Evolutionary conservation across 257 asterid genomes (phyloP), one percentile per base, ranked within the genome.

Genomic region (Salvia rosmarinus): DNA sequence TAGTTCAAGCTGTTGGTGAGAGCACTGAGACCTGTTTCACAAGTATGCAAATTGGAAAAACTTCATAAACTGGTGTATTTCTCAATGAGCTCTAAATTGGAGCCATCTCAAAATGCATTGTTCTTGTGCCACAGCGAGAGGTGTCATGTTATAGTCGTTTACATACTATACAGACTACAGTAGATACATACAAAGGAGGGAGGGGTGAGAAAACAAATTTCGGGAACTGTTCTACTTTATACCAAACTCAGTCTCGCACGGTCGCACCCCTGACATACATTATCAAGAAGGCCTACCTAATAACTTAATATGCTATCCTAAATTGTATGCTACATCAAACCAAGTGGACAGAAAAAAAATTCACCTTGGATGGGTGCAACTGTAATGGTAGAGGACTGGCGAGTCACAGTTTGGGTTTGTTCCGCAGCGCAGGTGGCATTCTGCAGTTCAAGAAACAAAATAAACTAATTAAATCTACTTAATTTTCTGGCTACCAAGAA

Each of bases 341-440:
- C 30, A 32, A 71, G 72, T 60, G 21, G 11, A 66, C 28, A 40
- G 25, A 71, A 70, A 77, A 67, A 23, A 16, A 40, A 11, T 37
- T 44, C 75, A 90, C 98, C 96, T 85, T 87, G 95, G 56, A 77
- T 75, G 64, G 96, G 98, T 11, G 96, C 96, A 76, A 92, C 90
- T 21, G 96, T 90, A 71, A 92, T 86, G 56, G 96, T 92, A 19
- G 98, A 92, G 30, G 96, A 86, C 76, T 90, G 82, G 35, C 96
- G 88, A 2, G 96, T 90, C 43, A 92, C 89, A 35, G 96, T 92
- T 73, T 92, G 96, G 16, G 98, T 92, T 70, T 91, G 96, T 75
- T 85, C 96, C 28, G 88, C 90, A 32, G 88, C 85, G 73, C 96
- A 89, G 46, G 86, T 90, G 21, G 95, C 96, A 79, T 69, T 92